Conservation (phyloP, 2,329 filamentous ascomycete species). For the Gnomoniopsis smithogilvyi region DNA sequence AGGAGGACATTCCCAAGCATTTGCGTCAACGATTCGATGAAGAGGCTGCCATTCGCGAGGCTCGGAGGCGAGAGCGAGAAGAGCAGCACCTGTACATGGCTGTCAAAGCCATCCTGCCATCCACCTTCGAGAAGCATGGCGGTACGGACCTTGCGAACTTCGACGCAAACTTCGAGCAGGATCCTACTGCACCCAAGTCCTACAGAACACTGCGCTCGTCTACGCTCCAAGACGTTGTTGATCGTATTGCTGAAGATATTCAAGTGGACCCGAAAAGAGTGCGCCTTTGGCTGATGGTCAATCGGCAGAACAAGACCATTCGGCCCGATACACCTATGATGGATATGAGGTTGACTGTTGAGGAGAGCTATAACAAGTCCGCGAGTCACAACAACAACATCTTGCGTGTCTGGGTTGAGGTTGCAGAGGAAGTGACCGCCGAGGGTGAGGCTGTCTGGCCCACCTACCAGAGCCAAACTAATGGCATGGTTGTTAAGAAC, state of each 20-base stretch:
- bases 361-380: slow-evolving; percentile 59
- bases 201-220: slow-evolving; percentile 75
- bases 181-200: slow-evolving; percentile 66
- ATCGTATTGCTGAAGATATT: slow-evolving; percentile 67
- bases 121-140: slow-evolving; percentile 76
- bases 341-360: slow-evolving; percentile 72
- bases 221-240: slow-evolving; percentile 71
- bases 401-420: slow-evolving; percentile 85
- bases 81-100: slow-evolving; percentile 92
- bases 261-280: slow-evolving; percentile 65
- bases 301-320: slow-evolving; percentile 94
- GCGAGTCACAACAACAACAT: slow-evolving; percentile 63
- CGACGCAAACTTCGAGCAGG: slow-evolving; percentile 52
- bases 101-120: slow-evolving; percentile 76
- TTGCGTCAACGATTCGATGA: slow-evolving; percentile 78
- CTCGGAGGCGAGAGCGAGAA: slow-evolving; percentile 80
- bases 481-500: slow-evolving; percentile 55
- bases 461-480: slow-evolving; percentile 55
- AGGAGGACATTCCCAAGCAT: slow-evolving; percentile 77
- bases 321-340: slow-evolving; percentile 84
- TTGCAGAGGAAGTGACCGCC: slow-evolving; percentile 60
- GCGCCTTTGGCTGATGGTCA: slow-evolving; percentile 95
- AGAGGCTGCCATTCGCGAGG: slow-evolving; percentile 73
- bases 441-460: slow-evolving; percentile 74
- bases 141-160: slow-evolving; percentile 78